phyloP scores from a whole-genome alignment of 2,329 filamentous ascomycete genomes.

The Cercospora sp. region DNA sequence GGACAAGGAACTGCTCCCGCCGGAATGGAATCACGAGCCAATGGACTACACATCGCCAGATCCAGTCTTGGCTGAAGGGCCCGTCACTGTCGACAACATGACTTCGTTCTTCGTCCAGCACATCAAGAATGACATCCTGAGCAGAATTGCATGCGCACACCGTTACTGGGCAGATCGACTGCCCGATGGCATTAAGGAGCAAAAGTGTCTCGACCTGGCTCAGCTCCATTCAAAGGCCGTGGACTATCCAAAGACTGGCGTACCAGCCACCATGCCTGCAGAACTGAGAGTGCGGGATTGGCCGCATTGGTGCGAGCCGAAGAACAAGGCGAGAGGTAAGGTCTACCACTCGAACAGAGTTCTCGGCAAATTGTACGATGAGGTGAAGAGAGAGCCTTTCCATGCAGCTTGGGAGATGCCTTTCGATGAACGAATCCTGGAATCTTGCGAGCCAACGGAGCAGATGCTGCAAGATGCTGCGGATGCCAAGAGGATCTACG shows the following conservation, averaged over 20 bases:
- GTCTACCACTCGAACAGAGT: slow-evolving; percentile 69
- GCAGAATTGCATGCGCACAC: slow-evolving; percentile 78
- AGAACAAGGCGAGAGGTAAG: slow-evolving; percentile 44
- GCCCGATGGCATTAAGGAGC: slow-evolving; percentile 63
- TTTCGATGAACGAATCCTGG: slow-evolving; percentile 76
- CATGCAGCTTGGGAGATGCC: slow-evolving; percentile 66
- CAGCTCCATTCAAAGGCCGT: slow-evolving; percentile 85
- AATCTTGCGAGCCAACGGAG: slow-evolving; percentile 58
- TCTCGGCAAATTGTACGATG: slow-evolving; percentile 80
- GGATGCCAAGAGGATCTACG: slow-evolving; percentile 73
- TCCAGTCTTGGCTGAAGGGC: slow-evolving; percentile 57
- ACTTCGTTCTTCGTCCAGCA: slow-evolving; percentile 85
- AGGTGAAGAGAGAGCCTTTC: slow-evolving; percentile 68
- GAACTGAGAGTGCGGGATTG: slow-evolving; percentile 62
- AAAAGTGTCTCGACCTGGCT: slow-evolving; percentile 72
- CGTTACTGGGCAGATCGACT: slow-evolving; percentile 68
- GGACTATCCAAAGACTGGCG: slow-evolving; percentile 89
- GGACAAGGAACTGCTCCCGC: slow-evolving; percentile 73
- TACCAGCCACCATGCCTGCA: slow-evolving; percentile 66
- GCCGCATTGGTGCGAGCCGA: slow-evolving; percentile 82
- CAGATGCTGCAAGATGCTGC: slow-evolving; percentile 59
- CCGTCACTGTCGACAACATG: slow-evolving; percentile 72
- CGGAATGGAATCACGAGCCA: slow-evolving; percentile 67
- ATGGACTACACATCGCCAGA: slow-evolving; percentile 72
- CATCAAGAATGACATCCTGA: slow-evolving; percentile 85